Evolutionary conservation across 2,329 filamentous ascomycete genomes (phyloP), one percentile per base, ranked within the genome.

Genomic region (Sporothrix humicola): DNA sequence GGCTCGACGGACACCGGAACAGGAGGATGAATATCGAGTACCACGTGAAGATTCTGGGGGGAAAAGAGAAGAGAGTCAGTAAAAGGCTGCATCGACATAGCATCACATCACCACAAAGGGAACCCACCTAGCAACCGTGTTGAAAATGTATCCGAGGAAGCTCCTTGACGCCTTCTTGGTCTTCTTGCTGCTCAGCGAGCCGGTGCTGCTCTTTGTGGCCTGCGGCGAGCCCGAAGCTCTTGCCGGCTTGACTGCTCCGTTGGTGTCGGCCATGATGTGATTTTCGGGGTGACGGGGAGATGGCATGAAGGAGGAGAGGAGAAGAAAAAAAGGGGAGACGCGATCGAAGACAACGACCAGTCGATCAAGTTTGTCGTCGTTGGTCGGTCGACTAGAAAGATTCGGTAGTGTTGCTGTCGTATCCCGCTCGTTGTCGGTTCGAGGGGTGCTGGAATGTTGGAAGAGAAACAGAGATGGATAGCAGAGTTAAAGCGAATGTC

Each of bases 21-120:
- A 95, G 83, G 72, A 96, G 84, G 31, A 92, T 96, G 75, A 94
- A 82, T 76, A 98, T 90, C 50, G 91, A 87, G 81, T 96, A 97
- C 95, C 95, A 99, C 23, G 93, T 92, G 73, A 91, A 82, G 61
- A 98, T 82, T 79, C 95, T 95, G 70, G n/a, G 69, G n/a, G 20
- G 23, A 26, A 8, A 17, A 12, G 10, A 46, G 15, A 5, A 9
- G 8, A 56, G 2, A 6, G 69, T 72, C 59, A 71, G 50, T 10
- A 44, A n/a, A 37, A 59, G 5, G 31, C 31, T 37, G 31, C 2
- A 37, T 37, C 31, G 3, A 63, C 3, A 46, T 23, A 63, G 13
- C 17, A 71, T 10, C 52, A 58, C 69, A 42, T 26, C 58, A 31
- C 3, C n/a, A 20, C 72, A 46, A 31, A 23, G 17, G 5, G 23